These are phyloP conservation scores for Colletotrichum spinosum DNA, from an alignment of 2,329 filamentous ascomycete species.

Conservation along the genomic window DNA sequence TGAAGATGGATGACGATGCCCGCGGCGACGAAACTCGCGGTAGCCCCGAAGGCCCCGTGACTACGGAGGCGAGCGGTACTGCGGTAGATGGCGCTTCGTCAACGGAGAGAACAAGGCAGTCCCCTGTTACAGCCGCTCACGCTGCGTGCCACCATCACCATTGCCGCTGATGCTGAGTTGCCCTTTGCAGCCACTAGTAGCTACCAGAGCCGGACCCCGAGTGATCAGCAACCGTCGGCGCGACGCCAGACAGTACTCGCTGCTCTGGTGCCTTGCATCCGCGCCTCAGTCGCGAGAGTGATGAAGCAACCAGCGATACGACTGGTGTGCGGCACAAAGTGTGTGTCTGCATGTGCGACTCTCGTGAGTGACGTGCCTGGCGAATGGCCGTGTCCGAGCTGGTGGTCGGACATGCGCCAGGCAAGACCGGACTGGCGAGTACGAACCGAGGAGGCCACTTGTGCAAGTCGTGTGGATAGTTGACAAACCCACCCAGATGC, in stretches of 20 bases:
- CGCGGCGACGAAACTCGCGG: constrained; percentile 20
- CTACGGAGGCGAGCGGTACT: constrained; percentile 17
- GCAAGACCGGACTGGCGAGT: constrained; percentile 26
- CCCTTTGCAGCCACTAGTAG: constrained; percentile 26
- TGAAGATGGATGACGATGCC: constrained; percentile 29
- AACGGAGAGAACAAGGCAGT: constrained; percentile 13
- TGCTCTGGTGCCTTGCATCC: constrained; percentile 35
- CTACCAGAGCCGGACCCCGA: constrained; percentile 17
- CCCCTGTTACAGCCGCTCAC: constrained; percentile 18
- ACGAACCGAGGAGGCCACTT: constrained; percentile 35
- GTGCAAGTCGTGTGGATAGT: constrained; percentile 38
- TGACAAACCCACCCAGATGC: constrained; percentile 1
- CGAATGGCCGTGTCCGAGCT: constrained; percentile 32
- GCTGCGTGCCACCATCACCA: constrained; percentile 4
- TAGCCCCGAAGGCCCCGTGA: constrained; percentile 8
- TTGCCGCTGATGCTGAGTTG: constrained; percentile 24
- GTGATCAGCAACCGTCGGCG: constrained; percentile 30
- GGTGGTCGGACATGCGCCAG: constrained; percentile 34
- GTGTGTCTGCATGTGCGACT: constrained; percentile 36
- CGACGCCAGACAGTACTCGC: constrained; percentile 20
- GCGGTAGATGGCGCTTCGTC: constrained; percentile 24
- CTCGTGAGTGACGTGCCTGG: constrained; percentile 22
- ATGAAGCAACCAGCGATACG: constrained; percentile 32
- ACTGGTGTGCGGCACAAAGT: constrained; percentile 34
- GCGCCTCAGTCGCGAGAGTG: constrained; percentile 21